Percentiles rank a stretch among this genome's conserved stretches.
These are phyloP conservation scores for Cicer yamashitae DNA, from an alignment of 306 rosid species.

Conservation along the genomic window DNA sequence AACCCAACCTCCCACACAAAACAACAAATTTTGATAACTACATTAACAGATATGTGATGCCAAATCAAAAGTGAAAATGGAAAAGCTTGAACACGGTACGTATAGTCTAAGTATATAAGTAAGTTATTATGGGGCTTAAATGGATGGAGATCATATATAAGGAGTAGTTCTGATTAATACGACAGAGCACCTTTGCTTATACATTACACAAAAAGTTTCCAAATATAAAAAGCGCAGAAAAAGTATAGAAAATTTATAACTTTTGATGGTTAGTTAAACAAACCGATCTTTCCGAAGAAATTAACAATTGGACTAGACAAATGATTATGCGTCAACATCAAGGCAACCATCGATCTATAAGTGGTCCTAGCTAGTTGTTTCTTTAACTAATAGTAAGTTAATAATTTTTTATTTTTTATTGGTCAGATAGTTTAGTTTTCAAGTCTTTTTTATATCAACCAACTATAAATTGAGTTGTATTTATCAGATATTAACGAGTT, in stretches of 20 bases:
- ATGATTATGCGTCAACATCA: not conserved
- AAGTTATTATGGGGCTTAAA: not conserved
- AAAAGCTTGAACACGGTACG: not conserved
- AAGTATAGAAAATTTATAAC: not conserved
- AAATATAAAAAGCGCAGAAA: not conserved
- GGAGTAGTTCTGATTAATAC: not conserved
- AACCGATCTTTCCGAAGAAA: constrained; percentile 5
- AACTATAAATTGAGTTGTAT: too few relatives aligned
- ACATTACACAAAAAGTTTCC: too few relatives aligned
- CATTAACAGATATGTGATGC: not conserved
- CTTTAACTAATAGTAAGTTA: too few relatives aligned
- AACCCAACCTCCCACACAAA: not conserved
- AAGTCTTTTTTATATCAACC: too few relatives aligned
- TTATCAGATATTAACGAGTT: too few relatives aligned
- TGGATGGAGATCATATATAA: not conserved
- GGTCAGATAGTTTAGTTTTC: too few relatives aligned
- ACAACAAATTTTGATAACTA: constrained; percentile 8
- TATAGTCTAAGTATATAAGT: not conserved
- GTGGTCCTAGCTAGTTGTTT: not conserved
- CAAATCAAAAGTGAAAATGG: constrained; percentile 1
- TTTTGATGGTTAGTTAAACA: not conserved
- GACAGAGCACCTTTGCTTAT: not conserved
- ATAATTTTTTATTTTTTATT: too few relatives aligned
- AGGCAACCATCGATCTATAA: not conserved
- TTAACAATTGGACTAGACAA: constrained; percentile 18